Conservation (phyloP, 2,329 filamentous ascomycete genomes). For the Ophiocordyceps robertsii region DNA sequence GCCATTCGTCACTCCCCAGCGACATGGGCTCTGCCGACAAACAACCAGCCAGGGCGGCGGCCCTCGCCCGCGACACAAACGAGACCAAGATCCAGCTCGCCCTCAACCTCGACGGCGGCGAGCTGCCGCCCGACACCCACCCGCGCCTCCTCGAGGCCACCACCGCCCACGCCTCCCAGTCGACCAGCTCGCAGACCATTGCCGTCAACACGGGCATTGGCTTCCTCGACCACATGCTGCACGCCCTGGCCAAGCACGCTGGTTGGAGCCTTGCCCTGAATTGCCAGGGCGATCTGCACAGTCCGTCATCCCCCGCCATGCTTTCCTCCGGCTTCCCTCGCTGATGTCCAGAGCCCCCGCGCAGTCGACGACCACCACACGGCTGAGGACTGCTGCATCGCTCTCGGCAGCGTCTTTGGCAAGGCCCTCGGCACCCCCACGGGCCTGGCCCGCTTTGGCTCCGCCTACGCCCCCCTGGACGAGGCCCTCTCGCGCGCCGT, state of each 20-base stretch:
- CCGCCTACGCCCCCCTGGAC: slow-evolving; percentile 85
- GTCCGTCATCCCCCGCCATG: slow-evolving; percentile 33
- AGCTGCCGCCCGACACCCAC: slow-evolving; percentile 53
- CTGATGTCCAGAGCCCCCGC: neutral
- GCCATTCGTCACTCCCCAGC: slow-evolving; percentile 7
- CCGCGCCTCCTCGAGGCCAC: slow-evolving; percentile 33
- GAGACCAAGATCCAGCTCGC: slow-evolving; percentile 94
- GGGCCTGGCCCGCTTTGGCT: slow-evolving; percentile 82
- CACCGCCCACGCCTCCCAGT: slow-evolving; percentile 68
- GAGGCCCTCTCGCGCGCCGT: slow-evolving; percentile 90
- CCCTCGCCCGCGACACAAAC: slow-evolving; percentile 82
- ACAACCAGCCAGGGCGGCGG: slow-evolving; percentile 46
- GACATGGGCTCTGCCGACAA: slow-evolving; percentile 8
- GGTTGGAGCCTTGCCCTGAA: slow-evolving; percentile 81
- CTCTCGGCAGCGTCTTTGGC: slow-evolving; percentile 76
- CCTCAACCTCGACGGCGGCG: slow-evolving; percentile 85
- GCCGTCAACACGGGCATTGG: slow-evolving; percentile 86
- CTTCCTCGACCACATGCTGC: slow-evolving; percentile 97
- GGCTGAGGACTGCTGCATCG: slow-evolving; percentile 87
- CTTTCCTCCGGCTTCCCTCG: neutral
- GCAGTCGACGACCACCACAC: slow-evolving; percentile 97
- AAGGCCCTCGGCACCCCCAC: slow-evolving; percentile 62
- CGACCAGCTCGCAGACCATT: slow-evolving; percentile 74
- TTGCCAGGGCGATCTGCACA: slow-evolving; percentile 83
- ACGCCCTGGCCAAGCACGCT: slow-evolving; percentile 88